Percentiles rank a stretch among this genome's conserved stretches.
phyloP scores from a whole-genome alignment of 352 stramenopile genomes.

The Phytophthora colocasiae region DNA sequence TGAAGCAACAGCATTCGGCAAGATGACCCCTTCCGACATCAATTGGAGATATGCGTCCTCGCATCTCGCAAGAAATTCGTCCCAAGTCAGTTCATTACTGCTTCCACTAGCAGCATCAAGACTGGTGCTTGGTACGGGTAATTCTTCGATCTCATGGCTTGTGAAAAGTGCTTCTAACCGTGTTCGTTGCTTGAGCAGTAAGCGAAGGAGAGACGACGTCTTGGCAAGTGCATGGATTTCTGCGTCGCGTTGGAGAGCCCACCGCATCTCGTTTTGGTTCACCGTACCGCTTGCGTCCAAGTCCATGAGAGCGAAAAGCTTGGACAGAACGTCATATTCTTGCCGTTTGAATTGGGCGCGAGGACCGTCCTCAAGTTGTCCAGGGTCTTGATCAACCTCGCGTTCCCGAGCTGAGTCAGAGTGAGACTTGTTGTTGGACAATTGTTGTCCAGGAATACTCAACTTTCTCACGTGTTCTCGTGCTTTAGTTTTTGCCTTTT shows the following conservation, averaged over 20 bases:
- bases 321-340: slow-evolving; percentile 44
- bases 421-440: slow-evolving; percentile 20
- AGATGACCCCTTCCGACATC: slow-evolving; percentile 46
- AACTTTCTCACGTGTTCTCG: slow-evolving; percentile 13
- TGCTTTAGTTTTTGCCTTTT: slow-evolving; percentile 30
- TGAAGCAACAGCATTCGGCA: slow-evolving; percentile 6
- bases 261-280: slow-evolving; percentile 69
- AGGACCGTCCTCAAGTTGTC: slow-evolving; percentile 3
- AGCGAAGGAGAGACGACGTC: slow-evolving; percentile 50
- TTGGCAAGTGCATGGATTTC: slow-evolving; percentile 60
- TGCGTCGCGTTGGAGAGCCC: slow-evolving; percentile 66
- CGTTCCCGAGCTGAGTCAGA: slow-evolving; percentile 18
- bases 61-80: slow-evolving; percentile 59
- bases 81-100: slow-evolving; percentile 54
- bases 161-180: slow-evolving; percentile 41
- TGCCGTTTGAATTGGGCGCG: slow-evolving; percentile 41
- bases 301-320: slow-evolving; percentile 74
- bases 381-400: slow-evolving; percentile 8
- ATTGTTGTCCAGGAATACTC: background rate
- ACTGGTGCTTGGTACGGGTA: background rate
- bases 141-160: background rate
- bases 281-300: slow-evolving; percentile 68
- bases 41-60: slow-evolving; percentile 55
- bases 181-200: slow-evolving; percentile 65
- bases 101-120: slow-evolving; percentile 1